Conservation (phyloP, 108 stramenopile species). For the Conticribra weissflogii region DNA sequence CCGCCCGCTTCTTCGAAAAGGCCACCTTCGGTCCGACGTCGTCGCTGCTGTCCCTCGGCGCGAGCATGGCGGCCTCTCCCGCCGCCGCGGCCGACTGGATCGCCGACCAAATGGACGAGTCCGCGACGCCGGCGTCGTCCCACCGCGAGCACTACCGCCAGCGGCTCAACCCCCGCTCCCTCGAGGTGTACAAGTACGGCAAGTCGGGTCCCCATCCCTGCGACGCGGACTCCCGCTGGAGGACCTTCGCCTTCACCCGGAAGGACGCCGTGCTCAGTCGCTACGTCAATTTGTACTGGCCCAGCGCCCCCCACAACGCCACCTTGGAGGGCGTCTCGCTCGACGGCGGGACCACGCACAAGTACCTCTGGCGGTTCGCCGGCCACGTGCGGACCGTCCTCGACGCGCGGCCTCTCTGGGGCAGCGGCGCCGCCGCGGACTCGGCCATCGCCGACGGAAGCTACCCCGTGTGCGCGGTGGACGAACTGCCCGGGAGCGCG, state of each 20-base stretch:
- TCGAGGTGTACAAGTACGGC: conserved; percentile 30
- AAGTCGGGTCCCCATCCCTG: conserved; percentile 28
- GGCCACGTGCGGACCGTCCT: conserved; percentile 32
- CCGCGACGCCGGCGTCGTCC: neutral
- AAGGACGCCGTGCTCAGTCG: conserved; percentile 11
- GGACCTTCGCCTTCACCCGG: conserved; percentile 36
- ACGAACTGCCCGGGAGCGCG: conserved; percentile 12
- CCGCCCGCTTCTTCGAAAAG: conserved; percentile 31
- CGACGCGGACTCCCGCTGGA: conserved; percentile 29
- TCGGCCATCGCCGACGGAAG: conserved; percentile 6
- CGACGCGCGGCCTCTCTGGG: conserved; percentile 5
- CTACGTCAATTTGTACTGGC: conserved; percentile 4
- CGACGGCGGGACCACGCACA: neutral
- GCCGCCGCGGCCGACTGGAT: conserved; percentile 13
- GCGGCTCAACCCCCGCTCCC: conserved; percentile 29
- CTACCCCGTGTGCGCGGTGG: conserved; percentile 14
- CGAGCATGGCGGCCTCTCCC: neutral
- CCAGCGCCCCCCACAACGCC: conserved; percentile 11
- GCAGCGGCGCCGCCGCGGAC: neutral
- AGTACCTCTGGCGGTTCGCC: conserved; percentile 12
- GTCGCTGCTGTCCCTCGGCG: neutral
- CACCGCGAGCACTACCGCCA: conserved; percentile 48
- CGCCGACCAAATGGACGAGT: conserved; percentile 14
- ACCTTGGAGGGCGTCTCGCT: conserved; percentile 16
- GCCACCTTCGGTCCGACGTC: conserved; percentile 26